A percentile compares a stretch with the other conserved stretches of the same genome.
Conservation (phyloP, 805 yeast genomes). For the Monosporozyma aerobia region DNA sequence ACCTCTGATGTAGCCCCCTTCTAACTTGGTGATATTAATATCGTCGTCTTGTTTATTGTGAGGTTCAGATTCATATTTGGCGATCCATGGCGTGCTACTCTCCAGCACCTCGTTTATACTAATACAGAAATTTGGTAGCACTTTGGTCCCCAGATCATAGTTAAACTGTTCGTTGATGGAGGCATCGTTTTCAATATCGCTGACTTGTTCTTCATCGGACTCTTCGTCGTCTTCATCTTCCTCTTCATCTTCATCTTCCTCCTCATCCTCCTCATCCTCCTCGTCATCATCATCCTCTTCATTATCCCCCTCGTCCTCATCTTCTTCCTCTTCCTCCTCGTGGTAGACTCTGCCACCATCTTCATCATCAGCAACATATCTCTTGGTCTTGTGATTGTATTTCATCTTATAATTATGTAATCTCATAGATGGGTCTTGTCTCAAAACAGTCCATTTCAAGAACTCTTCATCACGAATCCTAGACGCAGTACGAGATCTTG, state of each 20-base stretch:
- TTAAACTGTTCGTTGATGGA: conserved; percentile 26
- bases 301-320: conserved; percentile 8
- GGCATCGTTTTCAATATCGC: conserved; percentile 29
- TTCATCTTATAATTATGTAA: conserved; percentile 25
- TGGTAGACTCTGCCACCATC: background rate
- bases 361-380: conserved; percentile 11
- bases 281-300: background rate
- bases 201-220: conserved; percentile 34
- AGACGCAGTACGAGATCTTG: conserved; percentile 23
- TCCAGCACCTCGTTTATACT: conserved; percentile 23
- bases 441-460: conserved; percentile 55
- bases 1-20: conserved; percentile 24
- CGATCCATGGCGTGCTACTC: conserved; percentile 26
- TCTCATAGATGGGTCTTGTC: conserved; percentile 68
- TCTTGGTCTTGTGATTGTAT: conserved; percentile 3
- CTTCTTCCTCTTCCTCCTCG: conserved; percentile 7
- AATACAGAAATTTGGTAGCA: conserved; percentile 26
- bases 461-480: conserved; percentile 30
- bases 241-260: conserved; percentile 22
- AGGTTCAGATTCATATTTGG: conserved; percentile 16
- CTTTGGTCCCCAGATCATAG: conserved; percentile 27
- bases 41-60: conserved; percentile 31
- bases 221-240: conserved; percentile 41
- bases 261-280: conserved; percentile 7
- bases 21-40: conserved; percentile 17